These are phyloP conservation scores for Gnomoniopsis smithogilvyi DNA, from an alignment of 2,329 filamentous ascomycete species.

Conservation along the genomic window DNA sequence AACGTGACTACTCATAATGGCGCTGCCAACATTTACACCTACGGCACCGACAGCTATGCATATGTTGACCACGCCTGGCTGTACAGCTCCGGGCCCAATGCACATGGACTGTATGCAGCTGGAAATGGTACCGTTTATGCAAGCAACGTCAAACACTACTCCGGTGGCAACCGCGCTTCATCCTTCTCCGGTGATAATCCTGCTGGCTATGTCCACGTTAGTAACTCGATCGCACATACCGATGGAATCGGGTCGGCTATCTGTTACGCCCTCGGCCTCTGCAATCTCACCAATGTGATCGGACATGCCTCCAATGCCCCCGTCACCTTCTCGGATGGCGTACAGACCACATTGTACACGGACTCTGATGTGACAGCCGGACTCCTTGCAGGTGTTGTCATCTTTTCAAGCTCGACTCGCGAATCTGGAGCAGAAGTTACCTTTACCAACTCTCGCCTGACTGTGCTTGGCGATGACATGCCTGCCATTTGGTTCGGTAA, in stretches of 20 bases:
- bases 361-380: constrained; percentile 24
- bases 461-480: constrained; percentile 18
- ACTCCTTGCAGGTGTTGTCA: constrained; percentile 27
- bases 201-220: constrained; percentile 26
- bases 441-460: constrained; percentile 24
- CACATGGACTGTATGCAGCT: constrained; percentile 30
- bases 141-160: constrained; percentile 25
- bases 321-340: constrained; percentile 27
- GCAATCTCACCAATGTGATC: constrained; percentile 25
- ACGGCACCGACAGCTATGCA: constrained; percentile 26
- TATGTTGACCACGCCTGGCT: constrained; percentile 26
- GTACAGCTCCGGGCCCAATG: constrained; percentile 29
- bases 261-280: constrained; percentile 29
- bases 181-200: constrained; percentile 31
- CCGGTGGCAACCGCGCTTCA: constrained; percentile 29
- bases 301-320: constrained; percentile 23
- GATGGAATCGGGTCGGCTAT: constrained; percentile 29
- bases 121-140: constrained; percentile 29
- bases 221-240: constrained; percentile 27
- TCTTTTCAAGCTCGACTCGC: constrained; percentile 20
- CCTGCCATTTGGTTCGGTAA: constrained; percentile 32
- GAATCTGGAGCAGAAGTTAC: constrained; percentile 21
- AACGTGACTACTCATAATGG: constrained; percentile 33
- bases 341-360: constrained; percentile 22
- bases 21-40: constrained; percentile 30